phyloP scores from a whole-genome alignment of 2,329 filamentous ascomycete species.

The Rutstroemia sp. region DNA sequence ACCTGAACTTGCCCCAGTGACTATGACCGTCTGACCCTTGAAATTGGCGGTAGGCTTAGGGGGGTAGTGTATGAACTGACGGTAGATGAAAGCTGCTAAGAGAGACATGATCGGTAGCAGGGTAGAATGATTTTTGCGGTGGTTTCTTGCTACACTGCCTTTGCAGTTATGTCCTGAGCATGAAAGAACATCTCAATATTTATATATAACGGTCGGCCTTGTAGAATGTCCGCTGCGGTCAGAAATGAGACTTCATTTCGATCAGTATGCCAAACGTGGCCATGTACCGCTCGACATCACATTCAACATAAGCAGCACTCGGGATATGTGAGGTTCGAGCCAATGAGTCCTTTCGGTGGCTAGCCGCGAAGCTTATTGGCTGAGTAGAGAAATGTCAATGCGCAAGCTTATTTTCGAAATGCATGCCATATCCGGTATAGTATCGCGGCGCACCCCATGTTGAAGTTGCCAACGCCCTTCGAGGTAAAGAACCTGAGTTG shows the following conservation, averaged over 20 bases:
- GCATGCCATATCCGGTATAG: not conserved
- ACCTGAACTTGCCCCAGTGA: constrained; percentile 44
- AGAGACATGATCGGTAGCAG: not conserved
- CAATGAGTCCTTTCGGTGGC: not conserved
- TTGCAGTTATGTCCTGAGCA: too few relatives aligned
- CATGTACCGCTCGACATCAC: not conserved
- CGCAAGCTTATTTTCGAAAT: not conserved
- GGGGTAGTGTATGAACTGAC: not conserved
- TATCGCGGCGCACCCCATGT: too few relatives aligned
- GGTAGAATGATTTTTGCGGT: not conserved
- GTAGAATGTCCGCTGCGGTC: too few relatives aligned
- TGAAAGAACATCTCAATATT: too few relatives aligned
- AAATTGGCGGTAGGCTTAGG: constrained; percentile 6
- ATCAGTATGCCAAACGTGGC: not conserved
- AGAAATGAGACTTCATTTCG: not conserved
- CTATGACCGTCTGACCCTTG: constrained; percentile 31
- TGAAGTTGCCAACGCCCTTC: not conserved
- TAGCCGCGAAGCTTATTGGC: too few relatives aligned
- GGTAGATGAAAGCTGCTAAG: not conserved
- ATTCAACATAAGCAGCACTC: too few relatives aligned
- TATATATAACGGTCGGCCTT: too few relatives aligned
- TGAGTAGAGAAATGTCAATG: too few relatives aligned
- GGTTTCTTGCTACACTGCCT: too few relatives aligned
- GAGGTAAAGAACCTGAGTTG: too few relatives aligned
- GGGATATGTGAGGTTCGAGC: not conserved